Percentiles rank a stretch among this genome's conserved stretches.
These are phyloP conservation scores for Monosporascus sp. DNA, from an alignment of 2,329 filamentous ascomycete species.

Conservation along the genomic window DNA sequence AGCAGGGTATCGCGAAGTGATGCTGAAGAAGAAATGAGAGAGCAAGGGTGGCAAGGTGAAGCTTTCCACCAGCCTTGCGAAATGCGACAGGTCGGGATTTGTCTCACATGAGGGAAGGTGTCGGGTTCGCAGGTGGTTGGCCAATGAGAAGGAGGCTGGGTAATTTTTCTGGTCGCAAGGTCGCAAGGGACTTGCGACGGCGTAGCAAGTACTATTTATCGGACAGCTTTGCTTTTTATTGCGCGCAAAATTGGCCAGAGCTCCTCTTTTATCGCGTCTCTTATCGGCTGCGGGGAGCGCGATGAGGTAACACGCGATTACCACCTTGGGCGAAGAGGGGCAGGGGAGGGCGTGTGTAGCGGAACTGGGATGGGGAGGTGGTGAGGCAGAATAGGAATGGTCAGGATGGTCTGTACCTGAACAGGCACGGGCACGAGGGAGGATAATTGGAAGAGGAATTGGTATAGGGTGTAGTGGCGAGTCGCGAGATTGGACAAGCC, in stretches of 20 bases:
- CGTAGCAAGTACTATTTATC: constrained; percentile 9
- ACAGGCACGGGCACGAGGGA: too few species aligned
- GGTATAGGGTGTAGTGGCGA: too few species aligned
- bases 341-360: background rate
- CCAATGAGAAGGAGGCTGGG: constrained; percentile 11
- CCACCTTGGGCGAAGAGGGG: background rate
- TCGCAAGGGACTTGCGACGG: constrained; percentile 9
- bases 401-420: too few species aligned
- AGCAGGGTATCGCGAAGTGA: too few species aligned
- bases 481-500: too few species aligned
- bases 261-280: background rate
- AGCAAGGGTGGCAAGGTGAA: background rate
- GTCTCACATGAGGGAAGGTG: background rate
- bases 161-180: constrained; percentile 10
- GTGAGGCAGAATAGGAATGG: too few species aligned
- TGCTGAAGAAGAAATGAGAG: too few species aligned
- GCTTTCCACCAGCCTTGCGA: constrained; percentile 13
- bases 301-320: background rate
- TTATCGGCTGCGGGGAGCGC: background rate
- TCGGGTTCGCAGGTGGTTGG: constrained; percentile 5
- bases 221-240: constrained; percentile 8
- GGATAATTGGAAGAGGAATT: too few species aligned
- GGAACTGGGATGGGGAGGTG: too few species aligned
- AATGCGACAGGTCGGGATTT: constrained; percentile 12
- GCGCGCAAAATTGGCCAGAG: background rate